phyloP scores from a whole-genome alignment of 2,329 filamentous ascomycete species.

The Xylaria sp. region DNA sequence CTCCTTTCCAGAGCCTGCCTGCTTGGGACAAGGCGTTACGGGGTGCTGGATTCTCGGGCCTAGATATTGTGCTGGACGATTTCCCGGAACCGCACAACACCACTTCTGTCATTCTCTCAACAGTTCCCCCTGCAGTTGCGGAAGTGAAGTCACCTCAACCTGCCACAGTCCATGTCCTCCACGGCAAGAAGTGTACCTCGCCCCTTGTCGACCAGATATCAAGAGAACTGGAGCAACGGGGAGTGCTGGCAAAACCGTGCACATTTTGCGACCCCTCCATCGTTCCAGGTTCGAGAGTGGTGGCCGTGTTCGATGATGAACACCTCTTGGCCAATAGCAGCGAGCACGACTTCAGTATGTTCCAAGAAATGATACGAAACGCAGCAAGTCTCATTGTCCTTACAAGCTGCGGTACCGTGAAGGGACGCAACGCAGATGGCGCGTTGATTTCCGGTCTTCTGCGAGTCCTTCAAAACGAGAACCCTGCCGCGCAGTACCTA shows the following conservation, averaged over 20 bases:
- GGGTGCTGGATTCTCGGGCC: conserved; percentile 23
- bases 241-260: background rate
- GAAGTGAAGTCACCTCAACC: background rate
- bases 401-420: conserved; percentile 20
- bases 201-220: background rate
- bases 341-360: conserved; percentile 6
- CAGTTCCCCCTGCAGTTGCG: background rate
- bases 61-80: conserved; percentile 23
- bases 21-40: conserved; percentile 21
- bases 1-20: conserved; percentile 10
- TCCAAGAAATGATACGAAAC: conserved; percentile 18
- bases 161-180: background rate
- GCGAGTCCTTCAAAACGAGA: conserved; percentile 25
- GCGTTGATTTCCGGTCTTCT: conserved; percentile 26
- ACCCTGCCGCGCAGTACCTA: conserved; percentile 20
- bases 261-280: background rate
- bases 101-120: conserved; percentile 10
- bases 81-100: conserved; percentile 9
- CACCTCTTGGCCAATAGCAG: conserved; percentile 1
- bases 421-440: conserved; percentile 22
- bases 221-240: background rate
- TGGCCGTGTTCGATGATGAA: conserved; percentile 9
- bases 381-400: conserved; percentile 15
- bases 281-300: conserved; percentile 1
- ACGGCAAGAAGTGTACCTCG: background rate